Percentiles rank a stretch among this genome's conserved stretches.
These are phyloP conservation scores for Monosporascus sp. DNA, from an alignment of 2,329 filamentous ascomycete genomes.

Conservation along the genomic window DNA sequence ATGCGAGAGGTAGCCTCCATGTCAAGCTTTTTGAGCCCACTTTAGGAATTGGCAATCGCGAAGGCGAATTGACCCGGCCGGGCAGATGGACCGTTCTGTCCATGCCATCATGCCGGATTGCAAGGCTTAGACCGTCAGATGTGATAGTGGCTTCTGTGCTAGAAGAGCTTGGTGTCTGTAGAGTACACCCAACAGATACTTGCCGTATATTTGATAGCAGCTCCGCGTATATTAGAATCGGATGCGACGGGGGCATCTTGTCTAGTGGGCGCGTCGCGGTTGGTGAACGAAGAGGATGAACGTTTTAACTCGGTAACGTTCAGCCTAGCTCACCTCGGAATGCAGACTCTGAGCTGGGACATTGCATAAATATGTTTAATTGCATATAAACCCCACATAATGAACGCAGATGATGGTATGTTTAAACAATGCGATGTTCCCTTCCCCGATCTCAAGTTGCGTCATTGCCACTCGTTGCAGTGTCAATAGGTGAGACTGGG, in stretches of 20 bases:
- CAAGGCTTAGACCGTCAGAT: slow-evolving; percentile 39
- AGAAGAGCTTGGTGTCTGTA: slow-evolving; percentile 38
- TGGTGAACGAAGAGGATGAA: not conserved
- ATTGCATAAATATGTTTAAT: not conserved
- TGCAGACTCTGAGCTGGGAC: not conserved
- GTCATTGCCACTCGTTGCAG: not conserved
- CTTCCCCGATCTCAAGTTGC: not conserved
- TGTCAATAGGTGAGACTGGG: no score
- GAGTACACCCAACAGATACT: slow-evolving; percentile 51
- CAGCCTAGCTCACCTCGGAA: no score
- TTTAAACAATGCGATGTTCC: not conserved
- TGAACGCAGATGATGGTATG: not conserved
- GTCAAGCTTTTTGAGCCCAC: slow-evolving; percentile 32
- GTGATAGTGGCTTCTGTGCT: slow-evolving; percentile 41
- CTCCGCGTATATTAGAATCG: slow-evolving; percentile 54
- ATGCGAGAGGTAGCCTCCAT: slow-evolving; percentile 47
- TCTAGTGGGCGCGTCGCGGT: slow-evolving; percentile 2
- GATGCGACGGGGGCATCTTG: slow-evolving; percentile 16
- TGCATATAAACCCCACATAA: not conserved
- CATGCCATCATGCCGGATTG: slow-evolving; percentile 41
- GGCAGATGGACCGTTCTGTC: slow-evolving; percentile 36
- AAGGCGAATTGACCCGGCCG: slow-evolving; percentile 29
- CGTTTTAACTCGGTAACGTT: not conserved
- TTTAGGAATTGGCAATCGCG: slow-evolving; percentile 33
- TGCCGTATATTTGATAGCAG: slow-evolving; percentile 60